These are phyloP conservation scores for Colletotrichum kahawae DNA, from an alignment of 2,329 filamentous ascomycete species.

Conservation along the genomic window DNA sequence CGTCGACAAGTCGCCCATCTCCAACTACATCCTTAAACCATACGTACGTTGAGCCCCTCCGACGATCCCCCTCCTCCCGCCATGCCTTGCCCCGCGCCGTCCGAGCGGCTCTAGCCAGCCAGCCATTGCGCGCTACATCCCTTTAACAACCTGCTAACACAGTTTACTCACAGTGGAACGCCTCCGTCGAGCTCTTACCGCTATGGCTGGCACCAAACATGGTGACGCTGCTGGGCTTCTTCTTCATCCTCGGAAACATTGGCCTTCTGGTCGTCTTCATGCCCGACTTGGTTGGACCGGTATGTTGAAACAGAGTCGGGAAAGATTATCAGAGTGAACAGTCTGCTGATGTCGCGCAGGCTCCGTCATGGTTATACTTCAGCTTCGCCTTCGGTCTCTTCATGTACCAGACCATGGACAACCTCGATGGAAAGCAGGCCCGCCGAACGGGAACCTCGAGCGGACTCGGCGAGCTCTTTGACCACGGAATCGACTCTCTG, in stretches of 20 bases:
- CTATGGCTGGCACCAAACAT: constrained; percentile 98
- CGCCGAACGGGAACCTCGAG: constrained; percentile 93
- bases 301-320: constrained; percentile 48
- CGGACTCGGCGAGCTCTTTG: constrained; percentile 93
- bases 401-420: constrained; percentile 99
- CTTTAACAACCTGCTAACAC: constrained; percentile 23
- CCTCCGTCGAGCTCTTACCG: constrained; percentile 87
- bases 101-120: not conserved
- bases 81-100: constrained; percentile 15
- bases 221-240: constrained; percentile 94
- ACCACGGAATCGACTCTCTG: constrained; percentile 97
- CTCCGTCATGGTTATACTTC: constrained; percentile 90
- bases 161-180: constrained; percentile 79
- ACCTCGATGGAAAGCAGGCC: constrained; percentile 97
- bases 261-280: constrained; percentile 76
- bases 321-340: not conserved
- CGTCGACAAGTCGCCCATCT: constrained; percentile 94
- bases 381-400: constrained; percentile 95
- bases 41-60: constrained; percentile 70
- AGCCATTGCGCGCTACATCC: not conserved
- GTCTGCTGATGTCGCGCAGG: constrained; percentile 49
- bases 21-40: constrained; percentile 90
- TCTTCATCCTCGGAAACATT: constrained; percentile 90
- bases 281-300: constrained; percentile 89
- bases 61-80: constrained; percentile 3